A percentile compares a stretch with the other conserved stretches of the same genome.
Conservation (phyloP, 2,329 filamentous ascomycete genomes). For the Cyclaneusma minus region DNA sequence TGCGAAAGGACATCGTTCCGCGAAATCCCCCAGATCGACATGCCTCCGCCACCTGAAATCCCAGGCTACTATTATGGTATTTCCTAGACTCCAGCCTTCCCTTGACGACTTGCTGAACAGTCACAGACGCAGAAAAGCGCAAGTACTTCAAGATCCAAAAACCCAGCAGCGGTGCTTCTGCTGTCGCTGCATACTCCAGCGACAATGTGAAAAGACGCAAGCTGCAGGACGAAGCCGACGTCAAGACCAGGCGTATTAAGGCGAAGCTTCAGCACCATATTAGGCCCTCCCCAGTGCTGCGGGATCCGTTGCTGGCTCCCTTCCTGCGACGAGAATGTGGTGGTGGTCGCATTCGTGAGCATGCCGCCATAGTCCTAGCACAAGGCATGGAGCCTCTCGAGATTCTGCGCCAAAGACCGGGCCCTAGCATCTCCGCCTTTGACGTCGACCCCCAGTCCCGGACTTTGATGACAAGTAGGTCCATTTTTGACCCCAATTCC, state of each 20-base stretch:
- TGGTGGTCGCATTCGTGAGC: too few species aligned
- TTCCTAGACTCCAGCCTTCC: background rate
- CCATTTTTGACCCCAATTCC: too few species aligned
- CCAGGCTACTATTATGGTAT: conserved; percentile 41
- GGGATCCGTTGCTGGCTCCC: conserved; percentile 17
- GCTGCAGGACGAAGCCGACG: conserved; percentile 24
- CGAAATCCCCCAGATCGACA: conserved; percentile 3
- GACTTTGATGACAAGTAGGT: too few species aligned
- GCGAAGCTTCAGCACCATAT: conserved; percentile 22
- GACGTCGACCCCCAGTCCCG: too few species aligned
- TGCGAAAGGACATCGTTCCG: conserved; percentile 2
- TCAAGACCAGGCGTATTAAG: conserved; percentile 14
- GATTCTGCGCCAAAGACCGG: too few species aligned
- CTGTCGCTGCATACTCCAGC: conserved; percentile 36
- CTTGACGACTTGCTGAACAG: conserved; percentile 1
- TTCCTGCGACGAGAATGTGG: too few species aligned
- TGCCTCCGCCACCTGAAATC: conserved; percentile 18
- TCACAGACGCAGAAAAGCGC: conserved; percentile 35
- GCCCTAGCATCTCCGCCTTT: too few species aligned
- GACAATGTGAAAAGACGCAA: conserved; percentile 41
- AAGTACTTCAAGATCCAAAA: conserved; percentile 58
- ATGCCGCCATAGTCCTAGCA: too few species aligned
- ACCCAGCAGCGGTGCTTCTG: conserved; percentile 31
- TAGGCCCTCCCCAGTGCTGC: conserved; percentile 19
- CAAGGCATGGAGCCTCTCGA: too few species aligned